Evolutionary conservation across 2,329 filamentous ascomycete species (phyloP), one percentile per base, ranked within the genome.

Genomic region (Curvularia lunata): DNA sequence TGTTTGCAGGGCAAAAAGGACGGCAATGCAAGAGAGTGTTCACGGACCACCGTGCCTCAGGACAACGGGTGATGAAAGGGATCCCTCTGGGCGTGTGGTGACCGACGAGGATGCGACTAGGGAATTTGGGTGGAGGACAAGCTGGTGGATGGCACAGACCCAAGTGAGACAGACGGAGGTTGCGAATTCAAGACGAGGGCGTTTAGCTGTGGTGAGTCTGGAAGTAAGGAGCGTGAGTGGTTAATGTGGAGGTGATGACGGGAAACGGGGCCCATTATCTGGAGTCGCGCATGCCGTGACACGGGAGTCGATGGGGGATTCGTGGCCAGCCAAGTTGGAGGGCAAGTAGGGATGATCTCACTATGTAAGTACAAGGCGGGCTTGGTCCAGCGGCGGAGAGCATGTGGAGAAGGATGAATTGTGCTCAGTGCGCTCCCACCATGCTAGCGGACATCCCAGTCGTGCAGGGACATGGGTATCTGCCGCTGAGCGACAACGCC

Each of bases 361-460:
- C 62, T 66, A 66, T 64, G 66, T 71, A 73, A 66, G 68, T 68
- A 64, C 67, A 67, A 62, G 64, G 64, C 59, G 56, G 56, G 64
- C 63, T 62, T 68, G 67, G 64, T 72, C 63, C 62, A 63, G 58
- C 61, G 69, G 66, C 65, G 67, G 64, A 71, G 68, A 69, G 70
- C 66, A 68, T 75, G 73, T 76, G 74, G 72, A 74, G 72, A 72
- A 66, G 63, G 66, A 66, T 64, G 68, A 67, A 70, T 67, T 69
- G 70, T 72, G 71, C 68, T 65, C 69, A 67, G 66, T 66, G 68
- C 66, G 65, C 69, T 63, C 63, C 40, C 68, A 66, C 66, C 63
- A 62, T 59, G 60, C 61, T 64, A 68, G 66, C 66, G 61, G 61
- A 8, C 64, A 62, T 63, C 52, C 56, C 65, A 65, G 55, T 60